A percentile compares a stretch with the other conserved stretches of the same genome.
These are phyloP conservation scores for Lignosus rhinocerotis DNA, from an alignment of 1,284 basidiomycete species.

Conservation along the genomic window DNA sequence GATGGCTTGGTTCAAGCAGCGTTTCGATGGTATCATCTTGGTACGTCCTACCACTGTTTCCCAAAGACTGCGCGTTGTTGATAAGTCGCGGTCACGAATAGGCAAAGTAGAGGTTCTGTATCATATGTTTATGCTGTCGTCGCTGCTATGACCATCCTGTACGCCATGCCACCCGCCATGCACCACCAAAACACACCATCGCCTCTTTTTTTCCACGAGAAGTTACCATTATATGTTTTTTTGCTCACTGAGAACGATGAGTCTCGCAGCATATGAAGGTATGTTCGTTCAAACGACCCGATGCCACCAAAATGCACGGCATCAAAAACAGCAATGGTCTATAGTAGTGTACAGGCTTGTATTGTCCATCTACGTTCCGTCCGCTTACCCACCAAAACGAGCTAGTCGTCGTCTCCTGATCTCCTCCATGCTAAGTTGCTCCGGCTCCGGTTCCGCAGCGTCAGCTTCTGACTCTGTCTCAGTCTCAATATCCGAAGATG, in stretches of 20 bases:
- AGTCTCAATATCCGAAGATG: slow-evolving; percentile 29
- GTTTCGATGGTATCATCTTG: slow-evolving; percentile 96
- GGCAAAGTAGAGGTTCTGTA: slow-evolving; percentile 30
- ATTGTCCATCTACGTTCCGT: background rate
- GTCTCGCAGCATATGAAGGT: background rate
- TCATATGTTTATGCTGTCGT: slow-evolving; percentile 26
- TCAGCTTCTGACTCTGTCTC: slow-evolving; percentile 34
- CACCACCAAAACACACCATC: slow-evolving; percentile 24
- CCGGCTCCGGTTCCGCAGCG: slow-evolving; percentile 30
- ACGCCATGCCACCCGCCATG: slow-evolving; percentile 32
- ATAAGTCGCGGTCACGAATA: too few species aligned
- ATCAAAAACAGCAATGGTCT: background rate
- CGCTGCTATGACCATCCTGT: slow-evolving; percentile 33
- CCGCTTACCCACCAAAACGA: slow-evolving; percentile 58
- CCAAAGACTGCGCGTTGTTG: too few species aligned
- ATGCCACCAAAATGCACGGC: background rate
- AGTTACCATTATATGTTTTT: background rate
- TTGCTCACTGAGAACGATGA: background rate
- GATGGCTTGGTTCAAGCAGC: slow-evolving; percentile 98
- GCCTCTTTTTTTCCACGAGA: slow-evolving; percentile 18
- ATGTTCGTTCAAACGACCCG: background rate
- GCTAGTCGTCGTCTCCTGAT: slow-evolving; percentile 76
- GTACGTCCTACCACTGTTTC: slow-evolving; percentile 44
- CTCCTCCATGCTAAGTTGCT: slow-evolving; percentile 67
- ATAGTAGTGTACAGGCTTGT: background rate